These are phyloP conservation scores for Phlegmacium glaucopus DNA, from an alignment of 768 basidiomycete species.

Conservation along the genomic window DNA sequence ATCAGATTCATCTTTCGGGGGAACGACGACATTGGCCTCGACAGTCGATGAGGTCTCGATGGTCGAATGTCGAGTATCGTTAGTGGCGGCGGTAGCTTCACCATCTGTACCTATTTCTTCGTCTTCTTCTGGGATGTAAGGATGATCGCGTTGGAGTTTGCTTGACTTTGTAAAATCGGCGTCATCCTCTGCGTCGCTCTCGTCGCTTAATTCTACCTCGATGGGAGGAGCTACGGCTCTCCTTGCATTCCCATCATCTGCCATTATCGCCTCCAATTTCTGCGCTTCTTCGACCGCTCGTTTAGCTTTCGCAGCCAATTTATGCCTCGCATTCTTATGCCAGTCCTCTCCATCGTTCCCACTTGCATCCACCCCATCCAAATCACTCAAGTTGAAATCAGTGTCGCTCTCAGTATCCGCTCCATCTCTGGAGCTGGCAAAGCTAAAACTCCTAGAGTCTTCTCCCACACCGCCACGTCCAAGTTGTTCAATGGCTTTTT, in stretches of 20 bases:
- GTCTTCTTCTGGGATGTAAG: constrained; percentile 69
- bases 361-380: constrained; percentile 37
- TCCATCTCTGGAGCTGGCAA: constrained; percentile 62
- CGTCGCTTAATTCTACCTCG: constrained; percentile 25
- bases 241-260: constrained; percentile 6
- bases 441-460: constrained; percentile 71
- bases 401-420: constrained; percentile 60
- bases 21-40: constrained; percentile 19
- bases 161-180: constrained; percentile 30
- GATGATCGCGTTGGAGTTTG: constrained; percentile 43
- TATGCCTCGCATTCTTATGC: constrained; percentile 63
- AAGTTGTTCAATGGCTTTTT: constrained; percentile 87
- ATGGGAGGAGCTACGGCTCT: constrained; percentile 21
- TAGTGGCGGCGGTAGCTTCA: constrained; percentile 15
- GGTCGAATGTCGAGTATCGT: constrained; percentile 3
- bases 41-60: constrained; percentile 8
- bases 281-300: constrained; percentile 52
- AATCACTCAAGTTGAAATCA: constrained; percentile 45
- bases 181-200: constrained; percentile 21
- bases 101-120: constrained; percentile 46
- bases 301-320: constrained; percentile 68
- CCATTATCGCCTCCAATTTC: constrained; percentile 25
- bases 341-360: constrained; percentile 45
- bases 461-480: constrained; percentile 48
- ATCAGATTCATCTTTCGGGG: constrained; percentile 28